These are phyloP conservation scores for Cutaneotrichosporon cutaneum DNA, from an alignment of 1,284 basidiomycete genomes.

Conservation along the genomic window DNA sequence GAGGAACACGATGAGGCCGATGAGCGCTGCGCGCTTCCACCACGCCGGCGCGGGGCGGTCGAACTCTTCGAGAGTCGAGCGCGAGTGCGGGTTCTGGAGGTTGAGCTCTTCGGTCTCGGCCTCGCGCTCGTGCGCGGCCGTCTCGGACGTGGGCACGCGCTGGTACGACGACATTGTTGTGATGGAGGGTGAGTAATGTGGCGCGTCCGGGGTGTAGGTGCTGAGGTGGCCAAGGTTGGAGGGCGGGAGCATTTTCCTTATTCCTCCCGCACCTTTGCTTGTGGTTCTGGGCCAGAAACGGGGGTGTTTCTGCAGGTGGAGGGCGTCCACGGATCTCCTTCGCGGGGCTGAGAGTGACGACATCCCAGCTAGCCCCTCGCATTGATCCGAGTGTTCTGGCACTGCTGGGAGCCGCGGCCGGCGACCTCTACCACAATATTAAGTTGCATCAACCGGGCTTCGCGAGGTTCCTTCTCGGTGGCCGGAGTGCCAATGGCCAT, in stretches of 20 bases:
- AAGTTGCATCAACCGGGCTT: too few relatives aligned
- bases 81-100: constrained; percentile 18
- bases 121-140: constrained; percentile 9
- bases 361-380: too few relatives aligned
- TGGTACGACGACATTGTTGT: constrained; percentile 20
- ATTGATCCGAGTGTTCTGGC: too few relatives aligned
- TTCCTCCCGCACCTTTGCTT: neutral
- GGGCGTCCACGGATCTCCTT: too few relatives aligned
- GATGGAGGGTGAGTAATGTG: neutral
- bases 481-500: too few relatives aligned
- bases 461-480: too few relatives aligned
- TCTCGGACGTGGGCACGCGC: constrained; percentile 20
- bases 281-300: neutral
- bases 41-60: constrained; percentile 44
- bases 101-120: constrained; percentile 16
- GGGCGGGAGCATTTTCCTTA: neutral
- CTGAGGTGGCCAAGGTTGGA: neutral
- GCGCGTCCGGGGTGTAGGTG: neutral
- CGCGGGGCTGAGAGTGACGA: too few relatives aligned
- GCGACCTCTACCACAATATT: too few relatives aligned
- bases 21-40: constrained; percentile 44
- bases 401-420: too few relatives aligned
- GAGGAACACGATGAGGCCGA: constrained; percentile 39
- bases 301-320: too few relatives aligned
- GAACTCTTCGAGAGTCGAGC: constrained; percentile 38